phyloP scores from a whole-genome alignment of 768 basidiomycete species.

The Mrakia frigida region DNA sequence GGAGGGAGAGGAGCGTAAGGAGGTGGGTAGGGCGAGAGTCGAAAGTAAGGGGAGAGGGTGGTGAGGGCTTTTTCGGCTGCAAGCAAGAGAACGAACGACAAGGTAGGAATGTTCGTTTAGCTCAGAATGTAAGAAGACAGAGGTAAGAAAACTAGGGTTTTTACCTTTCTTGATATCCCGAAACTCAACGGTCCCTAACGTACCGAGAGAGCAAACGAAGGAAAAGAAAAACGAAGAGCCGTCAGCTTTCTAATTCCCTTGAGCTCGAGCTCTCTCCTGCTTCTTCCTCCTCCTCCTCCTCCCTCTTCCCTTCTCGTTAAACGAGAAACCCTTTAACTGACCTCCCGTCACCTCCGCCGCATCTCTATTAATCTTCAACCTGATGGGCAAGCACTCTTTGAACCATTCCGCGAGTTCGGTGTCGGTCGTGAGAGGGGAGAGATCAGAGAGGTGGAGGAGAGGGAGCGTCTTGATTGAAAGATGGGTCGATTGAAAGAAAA shows the following conservation, averaged over 20 bases:
- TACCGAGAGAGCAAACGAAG: not conserved
- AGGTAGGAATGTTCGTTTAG: slow-evolving; percentile 18
- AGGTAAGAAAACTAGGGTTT: not conserved
- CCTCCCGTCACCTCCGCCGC: not conserved
- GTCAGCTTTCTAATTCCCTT: not conserved
- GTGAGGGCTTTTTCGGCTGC: slow-evolving; percentile 84
- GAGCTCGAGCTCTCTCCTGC: not conserved
- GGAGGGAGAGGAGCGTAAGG: slow-evolving; percentile 70
- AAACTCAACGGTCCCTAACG: slow-evolving; percentile 11
- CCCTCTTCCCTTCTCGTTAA: not conserved
- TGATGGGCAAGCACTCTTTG: slow-evolving; percentile 26
- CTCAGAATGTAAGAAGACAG: not conserved
- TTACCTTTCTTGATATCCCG: not conserved
- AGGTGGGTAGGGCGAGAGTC: slow-evolving; percentile 77
- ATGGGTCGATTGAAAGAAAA: not conserved
- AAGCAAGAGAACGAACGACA: slow-evolving; percentile 26
- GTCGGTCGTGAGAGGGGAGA: slow-evolving; percentile 15
- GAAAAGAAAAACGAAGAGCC: not conserved
- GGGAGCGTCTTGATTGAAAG: slow-evolving; percentile 5
- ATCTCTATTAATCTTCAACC: slow-evolving; percentile 20
- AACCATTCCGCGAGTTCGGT: slow-evolving; percentile 28
- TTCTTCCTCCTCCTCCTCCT: not conserved
- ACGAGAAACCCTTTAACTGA: not conserved
- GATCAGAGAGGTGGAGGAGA: slow-evolving; percentile 17
- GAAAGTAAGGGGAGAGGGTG: slow-evolving; percentile 61